A percentile compares a stretch with the other conserved stretches of the same genome.
phyloP scores from a whole-genome alignment of 495 filamentous ascomycete genomes.

The Aspergillus bridgeri region DNA sequence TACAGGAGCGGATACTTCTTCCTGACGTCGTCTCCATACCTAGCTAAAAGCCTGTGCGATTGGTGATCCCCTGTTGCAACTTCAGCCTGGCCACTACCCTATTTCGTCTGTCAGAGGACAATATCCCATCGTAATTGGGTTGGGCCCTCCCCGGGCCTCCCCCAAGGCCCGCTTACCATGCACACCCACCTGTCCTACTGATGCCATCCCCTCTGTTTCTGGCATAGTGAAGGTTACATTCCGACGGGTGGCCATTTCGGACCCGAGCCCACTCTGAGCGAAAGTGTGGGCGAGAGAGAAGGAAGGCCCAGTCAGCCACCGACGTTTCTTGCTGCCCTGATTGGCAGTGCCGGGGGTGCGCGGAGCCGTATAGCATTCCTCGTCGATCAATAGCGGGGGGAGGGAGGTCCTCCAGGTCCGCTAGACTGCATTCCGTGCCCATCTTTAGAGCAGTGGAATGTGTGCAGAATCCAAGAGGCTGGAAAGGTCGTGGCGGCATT shows the following conservation, averaged over 20 bases:
- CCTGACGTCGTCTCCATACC: not conserved
- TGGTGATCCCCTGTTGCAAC: not conserved
- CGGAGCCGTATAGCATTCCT: conserved; percentile 25
- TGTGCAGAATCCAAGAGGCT: conserved; percentile 39
- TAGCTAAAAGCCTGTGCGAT: not conserved
- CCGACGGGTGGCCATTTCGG: conserved; percentile 34
- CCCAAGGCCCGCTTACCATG: conserved; percentile 22
- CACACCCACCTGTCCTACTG: conserved; percentile 22
- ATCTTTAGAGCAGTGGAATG: conserved; percentile 43
- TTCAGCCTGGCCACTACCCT: conserved; percentile 4
- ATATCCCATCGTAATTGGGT: conserved; percentile 17
- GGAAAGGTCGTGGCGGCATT: conserved; percentile 29
- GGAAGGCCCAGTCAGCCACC: conserved; percentile 25
- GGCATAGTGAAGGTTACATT: conserved; percentile 42
- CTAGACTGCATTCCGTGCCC: conserved; percentile 36
- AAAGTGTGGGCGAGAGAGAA: conserved; percentile 18
- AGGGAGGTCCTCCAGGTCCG: conserved; percentile 26
- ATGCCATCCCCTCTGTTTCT: conserved; percentile 26
- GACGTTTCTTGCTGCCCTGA: conserved; percentile 14
- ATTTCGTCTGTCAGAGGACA: conserved; percentile 4
- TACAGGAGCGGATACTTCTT: not conserved
- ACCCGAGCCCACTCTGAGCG: conserved; percentile 13
- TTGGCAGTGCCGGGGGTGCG: conserved; percentile 23
- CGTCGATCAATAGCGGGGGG: conserved; percentile 10
- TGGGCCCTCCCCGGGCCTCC: conserved; percentile 15